Evolutionary conservation across 352 stramenopile species (phyloP).

Genomic region (Globisporangium cystogenes): DNA sequence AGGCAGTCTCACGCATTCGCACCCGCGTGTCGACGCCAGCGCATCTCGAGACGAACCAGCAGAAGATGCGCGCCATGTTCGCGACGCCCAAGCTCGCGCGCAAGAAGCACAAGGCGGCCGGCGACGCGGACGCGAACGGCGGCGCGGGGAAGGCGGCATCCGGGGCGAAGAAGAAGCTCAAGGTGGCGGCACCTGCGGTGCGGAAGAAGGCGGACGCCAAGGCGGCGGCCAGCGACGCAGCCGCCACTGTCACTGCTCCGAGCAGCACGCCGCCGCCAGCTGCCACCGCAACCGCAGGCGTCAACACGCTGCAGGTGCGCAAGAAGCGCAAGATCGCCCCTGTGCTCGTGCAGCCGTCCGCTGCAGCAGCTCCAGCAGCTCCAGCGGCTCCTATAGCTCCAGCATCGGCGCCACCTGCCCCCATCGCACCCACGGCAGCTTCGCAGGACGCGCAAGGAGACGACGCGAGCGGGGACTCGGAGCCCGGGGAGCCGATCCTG

Average conservation of each 20-base stretch:
- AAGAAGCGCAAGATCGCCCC: conserved; percentile 81
- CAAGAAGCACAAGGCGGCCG: conserved; percentile 40
- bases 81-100: conserved; percentile 48
- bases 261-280: conserved; percentile 1
- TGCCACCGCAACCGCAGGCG: conserved; percentile 7
- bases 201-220: conserved; percentile 13
- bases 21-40: conserved; percentile 16
- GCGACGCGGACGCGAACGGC: not conserved
- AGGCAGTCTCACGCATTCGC: not conserved
- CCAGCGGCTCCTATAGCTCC: too few species aligned
- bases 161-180: conserved; percentile 21
- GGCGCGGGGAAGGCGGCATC: conserved; percentile 5
- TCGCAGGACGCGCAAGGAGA: not conserved
- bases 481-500: conserved; percentile 1
- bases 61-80: conserved; percentile 56
- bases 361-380: too few species aligned
- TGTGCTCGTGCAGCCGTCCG: conserved; percentile 20
- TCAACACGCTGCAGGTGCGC: conserved; percentile 74
- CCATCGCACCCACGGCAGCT: not conserved
- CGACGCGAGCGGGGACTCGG: not conserved
- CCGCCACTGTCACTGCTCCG: not conserved
- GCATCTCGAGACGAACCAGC: conserved; percentile 35
- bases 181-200: conserved; percentile 15
- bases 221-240: not conserved
- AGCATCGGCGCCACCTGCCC: not conserved